These are phyloP conservation scores for Canavalia ensiformis DNA, from an alignment of 306 rosid genomes.

Conservation along the genomic window DNA sequence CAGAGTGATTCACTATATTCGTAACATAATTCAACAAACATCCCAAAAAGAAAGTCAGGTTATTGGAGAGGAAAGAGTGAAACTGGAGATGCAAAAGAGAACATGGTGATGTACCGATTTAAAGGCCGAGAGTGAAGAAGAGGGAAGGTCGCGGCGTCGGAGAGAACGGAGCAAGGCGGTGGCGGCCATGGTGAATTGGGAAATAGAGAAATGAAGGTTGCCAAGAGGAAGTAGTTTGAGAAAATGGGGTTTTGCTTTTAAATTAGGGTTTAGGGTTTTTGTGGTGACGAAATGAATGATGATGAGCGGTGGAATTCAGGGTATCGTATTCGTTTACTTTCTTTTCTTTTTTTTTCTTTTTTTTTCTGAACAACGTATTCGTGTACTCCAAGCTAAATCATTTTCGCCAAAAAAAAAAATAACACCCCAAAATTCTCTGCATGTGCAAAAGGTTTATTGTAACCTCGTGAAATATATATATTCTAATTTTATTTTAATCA, in stretches of 20 bases:
- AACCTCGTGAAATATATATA: too few relatives aligned
- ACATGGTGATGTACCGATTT: constrained; percentile 61
- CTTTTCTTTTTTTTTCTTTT: too few relatives aligned
- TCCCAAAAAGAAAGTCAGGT: neutral
- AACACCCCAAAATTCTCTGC: too few relatives aligned
- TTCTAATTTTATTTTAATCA: too few relatives aligned
- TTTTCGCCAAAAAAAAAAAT: too few relatives aligned
- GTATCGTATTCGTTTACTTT: neutral
- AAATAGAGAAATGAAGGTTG: neutral
- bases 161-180: constrained; percentile 62
- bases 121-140: constrained; percentile 57
- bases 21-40: neutral
- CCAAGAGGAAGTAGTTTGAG: neutral
- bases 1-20: neutral
- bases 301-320: neutral
- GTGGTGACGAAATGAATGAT: neutral
- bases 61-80: neutral
- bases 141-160: constrained; percentile 62
- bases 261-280: constrained; percentile 37
- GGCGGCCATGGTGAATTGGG: constrained; percentile 59
- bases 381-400: neutral
- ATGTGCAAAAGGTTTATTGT: too few relatives aligned
- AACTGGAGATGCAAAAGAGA: neutral
- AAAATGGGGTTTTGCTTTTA: neutral
- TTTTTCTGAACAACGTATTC: too few relatives aligned